Conservation (phyloP, 106 monocot genomes). For the Alisma plantagoaquatica region DNA sequence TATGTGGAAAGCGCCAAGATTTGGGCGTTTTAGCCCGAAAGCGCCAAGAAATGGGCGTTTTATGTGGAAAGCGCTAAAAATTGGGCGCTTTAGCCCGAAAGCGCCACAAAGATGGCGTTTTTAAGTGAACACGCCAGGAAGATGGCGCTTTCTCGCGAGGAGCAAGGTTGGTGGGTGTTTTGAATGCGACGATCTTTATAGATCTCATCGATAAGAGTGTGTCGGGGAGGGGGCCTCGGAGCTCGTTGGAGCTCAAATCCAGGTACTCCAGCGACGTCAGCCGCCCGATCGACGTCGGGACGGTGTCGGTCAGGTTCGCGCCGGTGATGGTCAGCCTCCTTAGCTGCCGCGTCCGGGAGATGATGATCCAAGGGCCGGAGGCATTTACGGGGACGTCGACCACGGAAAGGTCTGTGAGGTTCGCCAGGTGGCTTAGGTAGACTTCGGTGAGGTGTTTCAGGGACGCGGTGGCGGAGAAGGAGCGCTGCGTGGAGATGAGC, state of each 20-base stretch:
- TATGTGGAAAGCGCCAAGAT: no score
- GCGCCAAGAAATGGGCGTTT: no score
- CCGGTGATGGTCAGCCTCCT: slow-evolving; percentile 37
- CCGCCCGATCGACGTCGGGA: slow-evolving; percentile 34
- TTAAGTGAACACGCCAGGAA: slow-evolving; percentile 25
- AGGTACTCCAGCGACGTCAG: slow-evolving; percentile 28
- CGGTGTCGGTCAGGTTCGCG: slow-evolving; percentile 50
- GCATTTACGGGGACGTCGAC: slow-evolving; percentile 39
- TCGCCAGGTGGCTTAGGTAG: slow-evolving; percentile 47
- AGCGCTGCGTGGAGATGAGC: slow-evolving; percentile 31
- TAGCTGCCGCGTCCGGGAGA: slow-evolving; percentile 56
- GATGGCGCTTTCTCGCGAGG: no score
- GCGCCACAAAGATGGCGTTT: slow-evolving; percentile 32
- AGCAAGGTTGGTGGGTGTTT: no score
- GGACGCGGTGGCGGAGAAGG: slow-evolving; percentile 29
- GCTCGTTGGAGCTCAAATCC: slow-evolving; percentile 43
- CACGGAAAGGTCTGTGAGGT: slow-evolving; percentile 62
- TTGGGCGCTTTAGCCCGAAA: no score
- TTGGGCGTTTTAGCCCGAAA: no score
- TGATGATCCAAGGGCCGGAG: slow-evolving; percentile 31
- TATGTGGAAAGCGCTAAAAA: no score
- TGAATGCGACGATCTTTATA: no score
- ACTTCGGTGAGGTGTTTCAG: slow-evolving; percentile 37
- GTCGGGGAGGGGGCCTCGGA: slow-evolving; percentile 44
- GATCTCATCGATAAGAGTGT: no score